Evolutionary conservation across 148 eudicot species (phyloP), one percentile per base, ranked within the genome.

Genomic region (Camellia sinensis): DNA sequence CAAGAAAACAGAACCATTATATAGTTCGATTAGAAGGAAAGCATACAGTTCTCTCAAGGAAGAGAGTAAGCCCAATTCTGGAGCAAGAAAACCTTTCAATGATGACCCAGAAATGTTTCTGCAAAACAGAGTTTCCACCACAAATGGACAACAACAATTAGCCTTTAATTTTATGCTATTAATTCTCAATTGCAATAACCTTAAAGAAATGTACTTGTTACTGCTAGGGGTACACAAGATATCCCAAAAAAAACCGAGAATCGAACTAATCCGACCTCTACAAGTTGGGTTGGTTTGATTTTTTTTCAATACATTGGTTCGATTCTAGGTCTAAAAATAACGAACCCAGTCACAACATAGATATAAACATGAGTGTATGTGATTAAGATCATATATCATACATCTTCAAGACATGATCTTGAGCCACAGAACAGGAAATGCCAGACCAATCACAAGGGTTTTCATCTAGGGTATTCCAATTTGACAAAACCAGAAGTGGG

Each of bases 361-460:
- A 81, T 70, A 81, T 1, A 57, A 61, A 67, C 11, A 73, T 19
- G 37, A 29, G 67, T 41, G n/a, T 13, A 10, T 50, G 45, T 18
- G 37, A 29, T 1, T 29, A 29, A 37, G 68, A 68, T 7, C 71
- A 66, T 11, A 74, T 66, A 15, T 12, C 97, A 91, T 90, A 96
- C 99, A 96, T 73, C 87, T 91, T 91, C 45, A 86, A 63, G 73
- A 96, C 95, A 82, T 83, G 92, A 80, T 93, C 90, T 76, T 82
- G 81, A 66, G 84, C 85, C 2, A 29, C 7, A 46, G 98, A 87
- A 83, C 99, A 96, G 61, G 78, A 86, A 87, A 96, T 83, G 64
- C 97, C 95, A 79, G 80, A 50, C 98, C 99, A 96, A 59, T 84
- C 87, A 86, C 98, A 96, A 59, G 99, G 98, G 85, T 90, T 88